phyloP scores from a whole-genome alignment of 306 rosid genomes.

The Crotalaria pallida region DNA sequence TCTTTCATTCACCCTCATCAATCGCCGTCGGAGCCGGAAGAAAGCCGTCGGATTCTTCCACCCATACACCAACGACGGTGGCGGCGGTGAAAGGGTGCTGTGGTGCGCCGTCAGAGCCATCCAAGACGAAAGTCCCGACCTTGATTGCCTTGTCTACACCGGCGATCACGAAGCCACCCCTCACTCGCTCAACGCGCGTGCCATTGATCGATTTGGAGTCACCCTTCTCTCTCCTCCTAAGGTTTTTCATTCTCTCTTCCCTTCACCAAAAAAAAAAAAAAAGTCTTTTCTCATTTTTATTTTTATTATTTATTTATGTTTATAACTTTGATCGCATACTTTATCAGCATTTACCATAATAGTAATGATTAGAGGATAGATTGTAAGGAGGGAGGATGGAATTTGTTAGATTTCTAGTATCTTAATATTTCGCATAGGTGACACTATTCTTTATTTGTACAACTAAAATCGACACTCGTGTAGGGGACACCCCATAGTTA shows the following conservation, averaged over 20 bases:
- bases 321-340: too few relatives aligned
- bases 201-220: conserved; percentile 81
- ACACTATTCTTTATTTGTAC: too few relatives aligned
- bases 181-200: conserved; percentile 52
- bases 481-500: too few relatives aligned
- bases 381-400: too few relatives aligned
- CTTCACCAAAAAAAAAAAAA: too few relatives aligned
- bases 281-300: too few relatives aligned
- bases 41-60: conserved; percentile 85
- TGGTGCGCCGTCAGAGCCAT: conserved; percentile 91
- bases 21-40: conserved; percentile 43
- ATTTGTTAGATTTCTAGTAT: too few relatives aligned
- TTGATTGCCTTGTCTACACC: conserved; percentile 65
- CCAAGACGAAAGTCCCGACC: conserved; percentile 58
- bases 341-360: too few relatives aligned
- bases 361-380: too few relatives aligned
- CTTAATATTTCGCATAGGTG: too few relatives aligned
- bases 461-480: too few relatives aligned
- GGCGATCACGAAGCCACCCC: conserved; percentile 89
- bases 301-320: too few relatives aligned
- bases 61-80: conserved; percentile 90
- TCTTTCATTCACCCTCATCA: conserved; percentile 15
- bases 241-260: conserved; percentile 30
- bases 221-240: conserved; percentile 46
- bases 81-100: conserved; percentile 86